These are phyloP conservation scores for Alternaria burnsii DNA, from an alignment of 2,329 filamentous ascomycete genomes.

Conservation along the genomic window DNA sequence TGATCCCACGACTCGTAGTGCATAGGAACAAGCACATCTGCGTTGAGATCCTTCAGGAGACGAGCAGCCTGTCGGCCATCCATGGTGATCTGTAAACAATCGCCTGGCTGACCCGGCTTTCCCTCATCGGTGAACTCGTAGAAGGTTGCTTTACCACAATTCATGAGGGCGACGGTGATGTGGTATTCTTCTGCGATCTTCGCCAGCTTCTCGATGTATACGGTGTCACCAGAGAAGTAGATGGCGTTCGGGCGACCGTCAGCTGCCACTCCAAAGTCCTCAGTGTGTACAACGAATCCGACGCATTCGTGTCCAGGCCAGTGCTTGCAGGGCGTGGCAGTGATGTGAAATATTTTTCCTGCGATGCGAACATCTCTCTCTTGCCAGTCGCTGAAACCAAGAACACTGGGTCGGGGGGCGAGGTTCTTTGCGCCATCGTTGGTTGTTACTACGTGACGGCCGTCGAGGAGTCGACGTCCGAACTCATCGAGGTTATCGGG, in stretches of 20 bases:
- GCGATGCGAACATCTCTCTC: neutral
- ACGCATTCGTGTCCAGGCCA: constrained; percentile 56
- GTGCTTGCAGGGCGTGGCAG: constrained; percentile 56
- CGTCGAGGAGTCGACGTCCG: constrained; percentile 58
- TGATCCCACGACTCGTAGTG: constrained; percentile 1
- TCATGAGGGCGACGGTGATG: neutral
- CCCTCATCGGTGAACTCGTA: neutral
- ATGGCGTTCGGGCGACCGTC: constrained; percentile 56
- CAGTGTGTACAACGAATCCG: constrained; percentile 55
- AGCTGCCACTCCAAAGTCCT: constrained; percentile 48
- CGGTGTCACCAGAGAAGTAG: constrained; percentile 61
- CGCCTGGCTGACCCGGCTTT: neutral
- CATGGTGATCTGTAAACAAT: neutral
- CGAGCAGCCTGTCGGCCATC: constrained; percentile 1
- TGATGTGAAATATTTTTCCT: constrained; percentile 52
- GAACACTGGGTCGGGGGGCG: constrained; percentile 54
- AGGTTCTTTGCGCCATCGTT: constrained; percentile 57
- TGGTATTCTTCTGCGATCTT: constrained; percentile 11
- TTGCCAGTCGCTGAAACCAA: constrained; percentile 41
- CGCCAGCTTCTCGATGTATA: constrained; percentile 54
- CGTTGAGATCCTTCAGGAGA: neutral
- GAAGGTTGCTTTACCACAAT: neutral
- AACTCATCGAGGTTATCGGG: constrained; percentile 59
- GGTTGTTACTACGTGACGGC: constrained; percentile 58
- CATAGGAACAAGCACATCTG: neutral